These are phyloP conservation scores for Panicum miliaceum DNA, from an alignment of 176 grass and related monocot genomes.

Conservation along the genomic window DNA sequence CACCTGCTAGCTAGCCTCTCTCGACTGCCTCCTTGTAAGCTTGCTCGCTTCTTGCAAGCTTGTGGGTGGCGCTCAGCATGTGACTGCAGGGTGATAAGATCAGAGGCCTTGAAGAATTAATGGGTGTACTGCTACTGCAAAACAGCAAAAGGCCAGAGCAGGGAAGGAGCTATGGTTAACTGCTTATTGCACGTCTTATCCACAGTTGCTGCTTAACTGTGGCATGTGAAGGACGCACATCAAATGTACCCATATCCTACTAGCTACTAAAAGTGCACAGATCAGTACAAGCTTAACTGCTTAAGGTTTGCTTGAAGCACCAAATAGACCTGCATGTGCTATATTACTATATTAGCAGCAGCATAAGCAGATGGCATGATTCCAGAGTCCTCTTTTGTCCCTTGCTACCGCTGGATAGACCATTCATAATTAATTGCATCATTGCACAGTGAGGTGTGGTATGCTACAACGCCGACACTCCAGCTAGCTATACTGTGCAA, in stretches of 20 bases:
- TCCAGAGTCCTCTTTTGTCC: background rate
- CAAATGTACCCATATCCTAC: background rate
- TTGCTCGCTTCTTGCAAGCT: background rate
- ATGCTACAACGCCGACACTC: conserved; percentile 37
- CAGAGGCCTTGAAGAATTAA: background rate
- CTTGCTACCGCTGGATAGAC: conserved; percentile 20
- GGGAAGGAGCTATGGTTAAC: background rate
- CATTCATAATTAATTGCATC: conserved; percentile 3
- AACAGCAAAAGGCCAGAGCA: background rate
- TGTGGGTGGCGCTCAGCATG: conserved; percentile 5
- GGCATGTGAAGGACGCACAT: background rate
- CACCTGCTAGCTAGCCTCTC: background rate
- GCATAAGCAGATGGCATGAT: no score
- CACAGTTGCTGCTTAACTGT: background rate
- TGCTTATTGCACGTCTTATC: background rate
- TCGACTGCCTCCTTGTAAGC: background rate
- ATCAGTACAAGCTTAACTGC: background rate
- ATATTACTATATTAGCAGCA: background rate
- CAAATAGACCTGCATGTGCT: background rate
- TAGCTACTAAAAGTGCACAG: background rate
- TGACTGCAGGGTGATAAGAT: background rate
- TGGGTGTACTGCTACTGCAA: background rate
- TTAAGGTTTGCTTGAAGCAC: background rate
- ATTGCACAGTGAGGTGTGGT: conserved; percentile 38
- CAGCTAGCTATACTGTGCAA: conserved; percentile 34